Evolutionary conservation across 768 basidiomycete genomes (phyloP).

Genomic region (Agaricus sinodeliciosus): DNA sequence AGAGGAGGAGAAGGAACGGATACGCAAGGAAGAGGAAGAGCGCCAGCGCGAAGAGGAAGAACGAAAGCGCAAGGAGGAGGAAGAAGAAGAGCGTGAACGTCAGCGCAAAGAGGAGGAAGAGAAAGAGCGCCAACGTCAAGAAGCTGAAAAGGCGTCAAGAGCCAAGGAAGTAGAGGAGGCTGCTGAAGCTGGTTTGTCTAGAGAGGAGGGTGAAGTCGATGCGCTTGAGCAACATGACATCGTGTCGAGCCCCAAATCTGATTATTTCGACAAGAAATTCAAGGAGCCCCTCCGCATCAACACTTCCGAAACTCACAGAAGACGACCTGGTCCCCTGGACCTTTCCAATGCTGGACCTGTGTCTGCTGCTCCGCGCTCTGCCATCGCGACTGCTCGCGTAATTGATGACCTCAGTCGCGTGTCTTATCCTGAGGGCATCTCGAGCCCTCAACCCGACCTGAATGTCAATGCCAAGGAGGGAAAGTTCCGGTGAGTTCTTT

Average conservation of each 20-base stretch:
- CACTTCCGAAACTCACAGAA: conserved; percentile 41
- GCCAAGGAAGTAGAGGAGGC: conserved; percentile 15
- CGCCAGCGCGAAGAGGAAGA: conserved; percentile 26
- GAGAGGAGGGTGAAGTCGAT: conserved; percentile 41
- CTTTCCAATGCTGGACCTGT: conserved; percentile 47
- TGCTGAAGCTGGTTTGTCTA: conserved; percentile 17
- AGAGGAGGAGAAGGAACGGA: conserved; percentile 30
- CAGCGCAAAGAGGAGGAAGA: conserved; percentile 18
- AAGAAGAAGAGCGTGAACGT: conserved; percentile 21
- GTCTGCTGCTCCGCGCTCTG: conserved; percentile 48
- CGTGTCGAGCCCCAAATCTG: conserved; percentile 27
- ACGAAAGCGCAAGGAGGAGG: conserved; percentile 25
- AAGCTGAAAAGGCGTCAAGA: conserved; percentile 38
- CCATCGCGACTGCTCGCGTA: conserved; percentile 73
- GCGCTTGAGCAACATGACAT: conserved; percentile 33
- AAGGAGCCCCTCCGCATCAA: conserved; percentile 63
- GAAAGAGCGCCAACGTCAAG: conserved; percentile 28
- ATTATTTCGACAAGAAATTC: conserved; percentile 34
- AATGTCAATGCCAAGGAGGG: conserved; percentile 80
- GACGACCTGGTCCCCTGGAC: conserved; percentile 70
- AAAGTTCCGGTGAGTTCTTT: conserved; percentile 66
- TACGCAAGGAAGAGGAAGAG: conserved; percentile 23
- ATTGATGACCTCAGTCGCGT: conserved; percentile 79
- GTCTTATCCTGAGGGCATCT: conserved; percentile 76
- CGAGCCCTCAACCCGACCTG: conserved; percentile 78